Base-by-base conservation (phyloP, 805 yeast genomes). In the Pichia heedii region DNA sequence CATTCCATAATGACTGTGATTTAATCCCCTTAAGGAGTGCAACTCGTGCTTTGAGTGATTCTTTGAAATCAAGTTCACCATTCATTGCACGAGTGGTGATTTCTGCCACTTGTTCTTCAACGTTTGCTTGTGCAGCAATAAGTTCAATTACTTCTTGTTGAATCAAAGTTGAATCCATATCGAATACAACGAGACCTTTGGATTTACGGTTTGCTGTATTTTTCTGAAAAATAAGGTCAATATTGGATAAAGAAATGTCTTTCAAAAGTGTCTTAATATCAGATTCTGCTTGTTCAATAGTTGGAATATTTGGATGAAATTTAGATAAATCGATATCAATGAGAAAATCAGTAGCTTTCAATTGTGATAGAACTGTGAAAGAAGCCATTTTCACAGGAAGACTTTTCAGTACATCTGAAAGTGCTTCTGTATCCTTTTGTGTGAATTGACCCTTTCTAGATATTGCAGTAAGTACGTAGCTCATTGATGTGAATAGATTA, bases 11-110 rank as follows among this genome's bases (percentile, higher is more conserved):
- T 16, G 71, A 65, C 8, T 73, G 65, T 9, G 86, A 73, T 42
- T 82, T 77, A 22, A 90, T 81, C 4, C 98, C 98, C 57, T 79
- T 79, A 49, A 93, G 70, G n/a, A 93, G 69, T 19, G 66, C 63
- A 9, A 87, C 97, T 44, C 99, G 74, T 58, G 77, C 77, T 1
- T 69, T 69, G 39, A 93, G 67, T 0, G 96, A 85, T 52, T 84
- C 85, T 49, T 76, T 78, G 69, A 93, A 93, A 60, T 93, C 97
- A 18, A 93, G 68, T 58, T 90, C 96, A 22, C 97, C 97, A 54
- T 90, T 89, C 99, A 93, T 93, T 19, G 98, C 97, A 22, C 86
- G 72, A 33, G 83, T 86, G 2, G 99, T 93, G 54, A 93, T 89
- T 26, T 73, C 83, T 5, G 90, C 84, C 7, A 93, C 98, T 60